Base-by-base conservation (phyloP, 148 eudicot species). In the Nepenthes mirabilis region DNA sequence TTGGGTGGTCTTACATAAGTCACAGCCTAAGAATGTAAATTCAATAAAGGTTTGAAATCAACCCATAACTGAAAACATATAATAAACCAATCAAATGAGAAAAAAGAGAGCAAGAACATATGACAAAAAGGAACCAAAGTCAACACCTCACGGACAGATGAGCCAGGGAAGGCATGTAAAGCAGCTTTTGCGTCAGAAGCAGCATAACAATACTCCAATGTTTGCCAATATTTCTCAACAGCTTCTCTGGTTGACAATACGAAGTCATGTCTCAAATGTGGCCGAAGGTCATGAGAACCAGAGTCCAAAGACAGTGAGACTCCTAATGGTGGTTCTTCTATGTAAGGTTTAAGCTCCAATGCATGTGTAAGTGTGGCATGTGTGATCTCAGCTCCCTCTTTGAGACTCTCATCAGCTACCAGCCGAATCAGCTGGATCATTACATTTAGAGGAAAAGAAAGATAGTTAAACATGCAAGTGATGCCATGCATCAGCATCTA, bases 201-300 rank as follows among this genome's bases (percentile, higher is more conserved):
- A 68, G 99, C 77, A 70, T 93, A 93, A 71, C 95, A 84, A 77
- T 84, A 93, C 77, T 93, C 97, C 74, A 93, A 78, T 14, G 99
- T 93, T 57, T 77, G 80, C 99, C 99, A 93, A 74, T 89, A 93
- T 58, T 84, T 91, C 72, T 86, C 94, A 57, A 84, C 74, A 81
- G 91, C 96, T 71, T 77, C 84, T 61, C 73, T 70, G 67, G 87
- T 84, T 62, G 86, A 80, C 68, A 93, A 80, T 67, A 80, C 69
- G 72, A 93, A 93, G 79, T 93, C 96, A 64, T 93, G 96, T 71
- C 97, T 93, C 52, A 80, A 68, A 69, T 83, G 88, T 61, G 94
- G 98, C 36, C 98, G 90, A 62, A 85, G 81, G 79, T 91, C 98
- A 55, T 67, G 72, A 60, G 77, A 74, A 59, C 67, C 47, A 63